phyloP scores from a whole-genome alignment of 768 basidiomycete genomes.

The Kwoniella mangroviensis region DNA sequence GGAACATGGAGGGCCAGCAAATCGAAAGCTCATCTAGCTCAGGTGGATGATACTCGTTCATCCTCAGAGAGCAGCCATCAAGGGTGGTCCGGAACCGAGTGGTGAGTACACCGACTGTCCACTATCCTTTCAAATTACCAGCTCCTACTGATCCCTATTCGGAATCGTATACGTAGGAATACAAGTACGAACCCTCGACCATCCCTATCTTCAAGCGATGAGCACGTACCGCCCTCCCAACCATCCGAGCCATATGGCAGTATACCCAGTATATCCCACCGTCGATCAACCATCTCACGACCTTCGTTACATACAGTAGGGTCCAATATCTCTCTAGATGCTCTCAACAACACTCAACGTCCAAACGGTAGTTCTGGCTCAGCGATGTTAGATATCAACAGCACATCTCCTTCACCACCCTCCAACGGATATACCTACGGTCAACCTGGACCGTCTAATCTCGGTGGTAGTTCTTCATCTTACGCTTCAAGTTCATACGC shows the following conservation, averaged over 20 bases:
- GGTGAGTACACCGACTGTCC: conserved; percentile 27
- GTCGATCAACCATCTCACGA: conserved; percentile 23
- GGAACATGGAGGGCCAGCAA: conserved; percentile 7
- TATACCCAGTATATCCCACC: conserved; percentile 22
- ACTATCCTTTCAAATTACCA: background rate
- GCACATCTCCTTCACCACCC: conserved; percentile 17
- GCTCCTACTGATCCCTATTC: background rate
- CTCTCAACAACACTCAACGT: conserved; percentile 16
- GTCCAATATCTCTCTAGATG: conserved; percentile 33
- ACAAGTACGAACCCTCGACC: conserved; percentile 25
- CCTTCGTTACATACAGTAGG: conserved; percentile 32
- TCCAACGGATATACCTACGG: conserved; percentile 11
- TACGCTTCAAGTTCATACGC: conserved; percentile 25
- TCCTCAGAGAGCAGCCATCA: conserved; percentile 41
- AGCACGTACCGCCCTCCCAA: conserved; percentile 19
- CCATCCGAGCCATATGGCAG: conserved; percentile 2
- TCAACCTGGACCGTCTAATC: conserved; percentile 13
- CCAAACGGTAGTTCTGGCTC: background rate
- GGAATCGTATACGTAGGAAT: conserved; percentile 15
- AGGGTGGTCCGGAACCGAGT: conserved; percentile 50
- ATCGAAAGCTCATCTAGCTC: background rate
- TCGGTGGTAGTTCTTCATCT: background rate
- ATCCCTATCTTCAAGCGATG: conserved; percentile 36
- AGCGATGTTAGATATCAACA: conserved; percentile 8
- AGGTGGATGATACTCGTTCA: conserved; percentile 22